Conservation (phyloP, 2,329 filamentous ascomycete species). For the Westerdykella ornata region DNA sequence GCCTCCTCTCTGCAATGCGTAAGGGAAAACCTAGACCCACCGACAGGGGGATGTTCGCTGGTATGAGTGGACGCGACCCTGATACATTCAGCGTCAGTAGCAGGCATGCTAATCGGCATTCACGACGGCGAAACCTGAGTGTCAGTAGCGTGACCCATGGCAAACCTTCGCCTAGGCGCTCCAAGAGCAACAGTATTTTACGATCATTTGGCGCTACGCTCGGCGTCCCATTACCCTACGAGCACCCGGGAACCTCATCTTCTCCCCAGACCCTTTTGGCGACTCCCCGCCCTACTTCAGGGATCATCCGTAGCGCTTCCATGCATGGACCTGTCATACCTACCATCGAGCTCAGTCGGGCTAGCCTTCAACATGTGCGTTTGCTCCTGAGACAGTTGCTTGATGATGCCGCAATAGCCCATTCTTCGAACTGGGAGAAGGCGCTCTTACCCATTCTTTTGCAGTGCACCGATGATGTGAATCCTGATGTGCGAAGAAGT, state of each 20-base stretch:
- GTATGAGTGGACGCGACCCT: constrained; percentile 59
- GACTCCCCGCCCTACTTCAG: constrained; percentile 25
- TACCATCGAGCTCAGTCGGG: constrained; percentile 76
- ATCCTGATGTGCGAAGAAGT: constrained; percentile 80
- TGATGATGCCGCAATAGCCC: constrained; percentile 66
- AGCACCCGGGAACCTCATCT: constrained; percentile 11
- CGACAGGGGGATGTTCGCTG: constrained; percentile 60
- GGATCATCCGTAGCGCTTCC: constrained; percentile 66
- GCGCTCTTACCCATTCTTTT: constrained; percentile 85
- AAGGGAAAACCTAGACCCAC: constrained; percentile 66
- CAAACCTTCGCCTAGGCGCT: constrained; percentile 63
- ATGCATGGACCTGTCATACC: constrained; percentile 68
- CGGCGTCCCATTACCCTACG: constrained; percentile 3
- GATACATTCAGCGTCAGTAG: constrained; percentile 60
- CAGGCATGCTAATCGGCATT: constrained; percentile 55
- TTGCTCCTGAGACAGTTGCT: constrained; percentile 78
- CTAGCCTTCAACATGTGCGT: constrained; percentile 81
- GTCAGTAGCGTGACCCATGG: constrained; percentile 68
- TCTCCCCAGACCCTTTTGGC: constrained; percentile 9
- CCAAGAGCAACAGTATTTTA: constrained; percentile 48
- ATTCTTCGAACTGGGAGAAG: constrained; percentile 75
- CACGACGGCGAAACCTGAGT: constrained; percentile 74
- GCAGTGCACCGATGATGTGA: constrained; percentile 87
- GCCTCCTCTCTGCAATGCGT: constrained; percentile 64
- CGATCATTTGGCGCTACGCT: constrained; percentile 43